Conservation (phyloP, 306 rosid genomes). For the Aeschynomene evenia region DNA sequence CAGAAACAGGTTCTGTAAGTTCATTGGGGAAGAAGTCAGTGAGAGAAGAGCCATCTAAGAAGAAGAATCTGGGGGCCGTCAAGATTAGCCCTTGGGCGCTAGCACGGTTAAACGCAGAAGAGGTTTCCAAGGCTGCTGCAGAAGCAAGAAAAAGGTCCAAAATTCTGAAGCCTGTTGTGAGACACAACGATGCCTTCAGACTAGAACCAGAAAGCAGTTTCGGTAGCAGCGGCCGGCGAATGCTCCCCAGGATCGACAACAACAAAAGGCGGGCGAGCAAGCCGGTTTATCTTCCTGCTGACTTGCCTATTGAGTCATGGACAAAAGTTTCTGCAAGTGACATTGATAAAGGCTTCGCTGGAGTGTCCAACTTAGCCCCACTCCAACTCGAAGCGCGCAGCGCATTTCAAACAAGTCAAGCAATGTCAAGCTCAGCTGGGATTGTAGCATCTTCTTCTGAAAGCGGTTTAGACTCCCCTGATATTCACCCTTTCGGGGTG, state of each 20-base stretch:
- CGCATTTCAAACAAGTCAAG: slow-evolving; percentile 68
- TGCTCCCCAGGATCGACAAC: slow-evolving; percentile 56
- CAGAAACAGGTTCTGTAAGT: slow-evolving; percentile 84
- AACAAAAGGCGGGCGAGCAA: slow-evolving; percentile 61
- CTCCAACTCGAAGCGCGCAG: slow-evolving; percentile 76
- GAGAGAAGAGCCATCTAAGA: slow-evolving; percentile 60
- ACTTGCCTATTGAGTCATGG: slow-evolving; percentile 57
- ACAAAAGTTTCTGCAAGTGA: slow-evolving; percentile 45
- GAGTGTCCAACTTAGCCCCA: slow-evolving; percentile 66
- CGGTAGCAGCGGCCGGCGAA: slow-evolving; percentile 60
- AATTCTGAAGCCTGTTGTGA: slow-evolving; percentile 74
- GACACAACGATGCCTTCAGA: slow-evolving; percentile 48
- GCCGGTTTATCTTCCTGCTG: slow-evolving; percentile 71
- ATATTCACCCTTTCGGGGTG: slow-evolving; percentile 74
- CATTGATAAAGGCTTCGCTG: slow-evolving; percentile 46
- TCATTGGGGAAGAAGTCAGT: slow-evolving; percentile 61
- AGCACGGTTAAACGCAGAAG: slow-evolving; percentile 88
- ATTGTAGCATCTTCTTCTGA: slow-evolving; percentile 81
- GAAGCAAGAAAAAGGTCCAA: slow-evolving; percentile 92
- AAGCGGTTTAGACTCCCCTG: slow-evolving; percentile 91
- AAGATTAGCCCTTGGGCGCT: slow-evolving; percentile 95
- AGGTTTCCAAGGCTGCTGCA: slow-evolving; percentile 89
- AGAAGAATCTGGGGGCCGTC: slow-evolving; percentile 67
- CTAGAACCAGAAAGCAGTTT: slow-evolving; percentile 54
- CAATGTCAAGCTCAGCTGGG: slow-evolving; percentile 58